phyloP scores from a whole-genome alignment of 2,329 filamentous ascomycete genomes.

The Elsinoe perseae region DNA sequence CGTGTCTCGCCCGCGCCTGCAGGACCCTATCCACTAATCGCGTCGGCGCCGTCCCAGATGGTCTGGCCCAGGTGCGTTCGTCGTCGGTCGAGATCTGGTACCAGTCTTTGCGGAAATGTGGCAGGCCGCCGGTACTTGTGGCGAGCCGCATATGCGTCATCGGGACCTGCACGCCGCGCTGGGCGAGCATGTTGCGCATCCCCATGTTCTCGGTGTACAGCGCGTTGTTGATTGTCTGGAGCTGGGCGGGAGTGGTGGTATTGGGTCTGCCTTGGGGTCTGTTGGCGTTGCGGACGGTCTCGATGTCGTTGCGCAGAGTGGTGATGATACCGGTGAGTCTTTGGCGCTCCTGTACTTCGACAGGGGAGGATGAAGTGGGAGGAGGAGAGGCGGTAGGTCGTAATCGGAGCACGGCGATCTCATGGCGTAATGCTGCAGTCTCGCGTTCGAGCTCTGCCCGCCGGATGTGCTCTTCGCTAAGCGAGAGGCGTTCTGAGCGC shows the following conservation, averaged over 20 bases:
- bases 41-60: neutral
- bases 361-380: neutral
- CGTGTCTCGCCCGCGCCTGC: neutral
- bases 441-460: neutral
- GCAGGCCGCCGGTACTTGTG: neutral
- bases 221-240: neutral
- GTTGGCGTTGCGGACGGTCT: neutral
- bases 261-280: neutral
- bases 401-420: neutral
- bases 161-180: neutral
- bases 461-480: neutral
- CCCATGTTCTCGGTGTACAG: neutral
- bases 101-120: neutral
- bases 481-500: neutral
- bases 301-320: neutral
- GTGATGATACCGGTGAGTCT: neutral
- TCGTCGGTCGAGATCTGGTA: neutral
- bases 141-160: neutral
- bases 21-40: neutral
- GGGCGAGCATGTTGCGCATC: neutral
- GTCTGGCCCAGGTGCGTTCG: neutral
- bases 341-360: neutral
- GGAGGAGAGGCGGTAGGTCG: neutral
- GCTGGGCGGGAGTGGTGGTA: neutral
- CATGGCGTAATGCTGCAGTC: neutral